Base-by-base conservation (phyloP, 176 grass and related monocot species). In the Thalia dealbata region DNA sequence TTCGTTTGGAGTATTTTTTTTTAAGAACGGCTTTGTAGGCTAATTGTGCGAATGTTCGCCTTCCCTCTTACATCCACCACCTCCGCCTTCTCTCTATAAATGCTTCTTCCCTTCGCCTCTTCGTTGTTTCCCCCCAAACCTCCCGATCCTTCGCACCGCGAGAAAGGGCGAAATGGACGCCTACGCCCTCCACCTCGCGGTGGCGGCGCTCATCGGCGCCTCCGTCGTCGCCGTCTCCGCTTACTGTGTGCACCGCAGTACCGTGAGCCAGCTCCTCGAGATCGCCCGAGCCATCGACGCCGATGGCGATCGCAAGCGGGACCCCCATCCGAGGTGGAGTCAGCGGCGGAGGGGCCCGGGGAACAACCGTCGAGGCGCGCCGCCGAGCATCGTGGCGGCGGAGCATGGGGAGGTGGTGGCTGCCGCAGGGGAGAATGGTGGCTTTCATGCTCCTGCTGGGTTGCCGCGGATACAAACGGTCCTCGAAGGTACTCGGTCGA, bases 181-280 rank as follows among this genome's bases (percentile, higher is more conserved):
- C 21, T 89, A 92, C 73, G 70, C 78, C 14, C 75, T 96, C 64
- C 89, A 96, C 64, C 86, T 96, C 11, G 92, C 89, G 75, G 72
- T 96, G 72, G 92, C 86, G 58, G 82, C 89, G 51, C 86, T 96
- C 46, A 75, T 96, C 32, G 92, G 92, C 84, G 92, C 92, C 69
- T 87, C 92, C 75, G 81, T 96, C 75, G 92, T 87, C 22, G 89
- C 89, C 28, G 78, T 86, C 4, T 92, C 92, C n/a, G 89, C 92
- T 78, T 92, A 87, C 80, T 96, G 92, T 84, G 82, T 92, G 89
- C 92, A 96, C 70, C 82, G 87, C 62, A 92, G 87, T 77, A 88
- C 89, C 69, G 84, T 96, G 56, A 77, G 83, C 55, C 86, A 89
- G 56, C 78, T 96, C 26, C 86, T 92, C 75, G 82, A 88, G 75